A percentile compares a stretch with the other conserved stretches of the same genome.
Conservation (phyloP, 2,329 filamentous ascomycete species). For the Fusarium protoensiforme region DNA sequence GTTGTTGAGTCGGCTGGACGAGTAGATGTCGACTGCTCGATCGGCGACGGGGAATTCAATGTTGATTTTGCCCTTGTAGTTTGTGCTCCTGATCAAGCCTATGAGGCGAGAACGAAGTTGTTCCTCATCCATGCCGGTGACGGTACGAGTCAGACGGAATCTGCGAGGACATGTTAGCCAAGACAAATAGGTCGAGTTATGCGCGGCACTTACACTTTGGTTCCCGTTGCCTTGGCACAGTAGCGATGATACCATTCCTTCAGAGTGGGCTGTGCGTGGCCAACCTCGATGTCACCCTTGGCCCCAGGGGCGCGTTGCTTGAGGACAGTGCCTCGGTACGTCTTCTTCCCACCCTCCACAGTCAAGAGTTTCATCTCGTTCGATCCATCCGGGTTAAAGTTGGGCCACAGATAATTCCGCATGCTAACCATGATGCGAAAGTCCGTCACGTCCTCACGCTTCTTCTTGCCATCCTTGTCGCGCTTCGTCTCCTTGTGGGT, state of each 20-base stretch:
- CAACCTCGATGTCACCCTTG: constrained; percentile 31
- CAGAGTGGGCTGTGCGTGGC: constrained; percentile 23
- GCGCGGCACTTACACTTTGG: constrained; percentile 27
- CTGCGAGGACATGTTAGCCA: constrained; percentile 10
- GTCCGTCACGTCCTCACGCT: constrained; percentile 24
- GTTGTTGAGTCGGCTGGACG: constrained; percentile 21
- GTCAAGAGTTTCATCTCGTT: constrained; percentile 19
- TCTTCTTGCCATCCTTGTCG: constrained; percentile 32
- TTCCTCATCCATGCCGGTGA: constrained; percentile 23
- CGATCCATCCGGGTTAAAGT: constrained; percentile 1
- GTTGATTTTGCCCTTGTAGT: constrained; percentile 28
- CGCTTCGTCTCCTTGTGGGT: constrained; percentile 24
- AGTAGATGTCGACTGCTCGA: constrained; percentile 38
- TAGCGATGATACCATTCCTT: constrained; percentile 39
- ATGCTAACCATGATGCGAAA: constrained; percentile 33
- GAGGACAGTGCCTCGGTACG: constrained; percentile 34
- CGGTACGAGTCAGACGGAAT: constrained; percentile 28
- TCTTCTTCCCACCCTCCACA: constrained; percentile 29
- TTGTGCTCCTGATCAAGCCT: constrained; percentile 19
- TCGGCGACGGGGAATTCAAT: constrained; percentile 34
- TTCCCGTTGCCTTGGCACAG: constrained; percentile 20
- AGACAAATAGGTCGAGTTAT: accelerated
- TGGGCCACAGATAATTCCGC: constrained; percentile 38
- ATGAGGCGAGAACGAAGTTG: not conserved
- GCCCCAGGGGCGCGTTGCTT: constrained; percentile 24